These are phyloP conservation scores for Globisporangium emineosum DNA, from an alignment of 352 stramenopile species.

Conservation along the genomic window DNA sequence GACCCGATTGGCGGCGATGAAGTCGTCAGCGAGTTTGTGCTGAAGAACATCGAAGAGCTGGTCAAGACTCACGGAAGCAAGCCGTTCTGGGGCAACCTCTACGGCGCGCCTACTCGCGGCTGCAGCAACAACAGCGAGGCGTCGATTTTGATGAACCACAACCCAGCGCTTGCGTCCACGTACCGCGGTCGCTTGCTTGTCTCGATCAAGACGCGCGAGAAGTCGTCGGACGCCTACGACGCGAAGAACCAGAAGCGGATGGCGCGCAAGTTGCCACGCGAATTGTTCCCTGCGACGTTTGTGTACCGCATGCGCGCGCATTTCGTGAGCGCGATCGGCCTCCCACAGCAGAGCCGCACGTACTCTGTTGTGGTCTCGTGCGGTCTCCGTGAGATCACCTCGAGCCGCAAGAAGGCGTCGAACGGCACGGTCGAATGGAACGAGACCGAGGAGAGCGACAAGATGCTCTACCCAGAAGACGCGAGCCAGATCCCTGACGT, in stretches of 20 bases:
- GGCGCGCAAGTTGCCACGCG: constrained; percentile 39
- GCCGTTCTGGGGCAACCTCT: constrained; percentile 76
- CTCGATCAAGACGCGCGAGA: constrained; percentile 43
- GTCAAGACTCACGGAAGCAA: constrained; percentile 26
- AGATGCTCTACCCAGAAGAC: constrained; percentile 53
- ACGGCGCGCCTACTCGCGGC: constrained; percentile 56
- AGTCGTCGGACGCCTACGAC: constrained; percentile 61
- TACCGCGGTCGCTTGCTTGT: constrained; percentile 82
- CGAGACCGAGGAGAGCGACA: constrained; percentile 65
- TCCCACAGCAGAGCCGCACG: constrained; percentile 39
- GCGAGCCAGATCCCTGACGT: constrained; percentile 72
- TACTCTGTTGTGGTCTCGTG: constrained; percentile 55
- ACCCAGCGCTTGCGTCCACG: constrained; percentile 51
- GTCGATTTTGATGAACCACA: constrained; percentile 58
- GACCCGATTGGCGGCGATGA: constrained; percentile 65
- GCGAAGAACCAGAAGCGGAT: constrained; percentile 68
- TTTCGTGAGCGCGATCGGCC: constrained; percentile 55
- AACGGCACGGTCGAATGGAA: constrained; percentile 83
- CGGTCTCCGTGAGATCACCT: constrained; percentile 50
- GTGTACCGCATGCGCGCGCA: constrained; percentile 71
- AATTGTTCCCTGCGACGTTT: constrained; percentile 44
- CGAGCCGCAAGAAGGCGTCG: constrained; percentile 45
- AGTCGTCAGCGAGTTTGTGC: constrained; percentile 47
- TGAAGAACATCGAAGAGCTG: constrained; percentile 36
- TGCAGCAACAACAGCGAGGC: constrained; percentile 39